Percentiles rank a stretch among this genome's conserved stretches.
These are phyloP conservation scores for Kodamaea lidongshanica DNA, from an alignment of 805 yeast species.

Conservation along the genomic window DNA sequence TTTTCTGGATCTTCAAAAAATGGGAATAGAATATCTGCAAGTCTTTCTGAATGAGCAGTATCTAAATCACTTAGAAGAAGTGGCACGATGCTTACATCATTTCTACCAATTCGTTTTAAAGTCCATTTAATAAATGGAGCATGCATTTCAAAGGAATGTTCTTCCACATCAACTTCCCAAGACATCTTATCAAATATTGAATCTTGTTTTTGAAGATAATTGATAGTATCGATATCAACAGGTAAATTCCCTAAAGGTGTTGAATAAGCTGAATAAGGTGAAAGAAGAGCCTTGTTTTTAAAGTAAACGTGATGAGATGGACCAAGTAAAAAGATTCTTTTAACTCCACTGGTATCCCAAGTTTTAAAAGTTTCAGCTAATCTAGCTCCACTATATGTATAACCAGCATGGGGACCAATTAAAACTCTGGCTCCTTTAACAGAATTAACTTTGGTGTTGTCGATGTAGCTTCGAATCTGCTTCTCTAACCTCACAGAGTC, in stretches of 20 bases:
- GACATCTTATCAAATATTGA: slow-evolving; percentile 52
- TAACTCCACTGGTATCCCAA: slow-evolving; percentile 53
- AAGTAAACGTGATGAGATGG: slow-evolving; percentile 92
- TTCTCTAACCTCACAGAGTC: slow-evolving; percentile 35
- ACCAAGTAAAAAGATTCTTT: slow-evolving; percentile 75
- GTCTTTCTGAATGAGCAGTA: slow-evolving; percentile 32
- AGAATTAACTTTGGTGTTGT: slow-evolving; percentile 23
- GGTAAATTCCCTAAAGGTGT: slow-evolving; percentile 79
- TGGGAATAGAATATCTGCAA: slow-evolving; percentile 47
- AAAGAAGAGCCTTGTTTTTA: slow-evolving; percentile 49
- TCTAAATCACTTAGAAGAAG: slow-evolving; percentile 67
- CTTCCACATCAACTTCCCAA: slow-evolving; percentile 62
- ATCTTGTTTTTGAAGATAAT: slow-evolving; percentile 26
- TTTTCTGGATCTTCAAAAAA: slow-evolving; percentile 49
- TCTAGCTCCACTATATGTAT: slow-evolving; percentile 69
- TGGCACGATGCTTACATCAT: slow-evolving; percentile 51
- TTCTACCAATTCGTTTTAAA: slow-evolving; percentile 24
- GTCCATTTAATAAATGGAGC: slow-evolving; percentile 52
- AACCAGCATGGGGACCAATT: slow-evolving; percentile 77
- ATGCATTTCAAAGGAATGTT: slow-evolving; percentile 95
- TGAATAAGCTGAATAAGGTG: slow-evolving; percentile 49
- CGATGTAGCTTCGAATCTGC: slow-evolving; percentile 48
- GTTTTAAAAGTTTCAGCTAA: slow-evolving; percentile 71
- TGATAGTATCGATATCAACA: slow-evolving; percentile 51
- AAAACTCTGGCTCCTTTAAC: slow-evolving; percentile 36